Evolutionary conservation across 2,329 filamentous ascomycete species (phyloP).

Genomic region (Fusarium burgessii): DNA sequence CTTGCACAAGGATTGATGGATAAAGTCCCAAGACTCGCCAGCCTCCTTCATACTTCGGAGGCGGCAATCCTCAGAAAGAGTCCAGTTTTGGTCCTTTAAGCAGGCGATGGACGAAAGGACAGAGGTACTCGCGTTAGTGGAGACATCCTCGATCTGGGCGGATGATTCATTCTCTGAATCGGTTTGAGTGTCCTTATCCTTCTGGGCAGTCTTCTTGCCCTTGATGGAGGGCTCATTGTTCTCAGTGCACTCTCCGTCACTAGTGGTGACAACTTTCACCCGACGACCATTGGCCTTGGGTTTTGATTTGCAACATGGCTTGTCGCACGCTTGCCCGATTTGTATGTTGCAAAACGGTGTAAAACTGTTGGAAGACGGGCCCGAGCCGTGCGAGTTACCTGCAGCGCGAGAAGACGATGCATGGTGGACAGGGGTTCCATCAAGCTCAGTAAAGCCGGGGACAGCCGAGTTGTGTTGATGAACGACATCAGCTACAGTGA

Average conservation of each 20-base stretch:
- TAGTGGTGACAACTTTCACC: slow-evolving; percentile 12
- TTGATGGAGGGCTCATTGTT: neutral
- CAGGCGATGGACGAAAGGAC: slow-evolving; percentile 7
- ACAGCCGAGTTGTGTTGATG: slow-evolving; percentile 2
- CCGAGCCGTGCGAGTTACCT: neutral
- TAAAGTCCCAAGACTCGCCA: slow-evolving; percentile 48
- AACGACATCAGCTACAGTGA: slow-evolving; percentile 16
- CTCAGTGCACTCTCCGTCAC: neutral
- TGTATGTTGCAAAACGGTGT: slow-evolving; percentile 2
- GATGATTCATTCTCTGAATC: neutral
- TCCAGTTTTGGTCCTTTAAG: slow-evolving; percentile 44
- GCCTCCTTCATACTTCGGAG: slow-evolving; percentile 53
- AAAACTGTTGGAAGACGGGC: neutral
- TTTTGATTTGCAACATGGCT: neutral
- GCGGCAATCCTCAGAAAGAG: slow-evolving; percentile 52
- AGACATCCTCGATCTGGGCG: neutral
- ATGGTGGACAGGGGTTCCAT: neutral
- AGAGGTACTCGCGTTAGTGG: slow-evolving; percentile 7
- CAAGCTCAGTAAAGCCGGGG: neutral
- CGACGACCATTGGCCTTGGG: neutral
- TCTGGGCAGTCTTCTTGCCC: slow-evolving; percentile 24
- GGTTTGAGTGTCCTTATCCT: slow-evolving; percentile 7
- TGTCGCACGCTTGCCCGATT: slow-evolving; percentile 2
- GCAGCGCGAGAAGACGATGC: slow-evolving; percentile 2
- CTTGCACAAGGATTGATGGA: slow-evolving; percentile 45